These are phyloP conservation scores for Nyctanthes arbortristis DNA, from an alignment of 257 asterid genomes.

Conservation along the genomic window DNA sequence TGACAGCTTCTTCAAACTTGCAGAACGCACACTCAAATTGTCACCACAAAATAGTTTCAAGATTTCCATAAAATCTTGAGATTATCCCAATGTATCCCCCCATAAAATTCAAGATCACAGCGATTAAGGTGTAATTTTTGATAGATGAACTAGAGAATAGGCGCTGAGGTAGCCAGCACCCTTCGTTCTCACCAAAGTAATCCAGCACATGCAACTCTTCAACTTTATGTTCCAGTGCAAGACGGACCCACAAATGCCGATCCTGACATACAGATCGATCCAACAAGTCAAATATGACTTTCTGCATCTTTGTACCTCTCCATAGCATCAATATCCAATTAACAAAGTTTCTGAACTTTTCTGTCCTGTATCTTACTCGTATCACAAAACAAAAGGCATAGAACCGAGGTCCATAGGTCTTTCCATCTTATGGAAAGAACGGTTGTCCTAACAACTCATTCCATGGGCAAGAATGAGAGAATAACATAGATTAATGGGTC, in stretches of 20 bases:
- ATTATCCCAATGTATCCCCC: conserved; percentile 11
- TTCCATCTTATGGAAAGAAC: conserved; percentile 18
- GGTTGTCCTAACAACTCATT: neutral
- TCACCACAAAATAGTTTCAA: neutral
- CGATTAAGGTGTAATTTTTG: neutral
- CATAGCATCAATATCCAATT: conserved; percentile 5
- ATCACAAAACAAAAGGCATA: neutral
- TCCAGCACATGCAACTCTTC: conserved; percentile 13
- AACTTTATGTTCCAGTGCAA: conserved; percentile 1
- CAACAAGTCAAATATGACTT: neutral
- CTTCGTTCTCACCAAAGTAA: neutral
- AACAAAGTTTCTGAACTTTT: neutral
- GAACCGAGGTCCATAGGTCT: conserved; percentile 8
- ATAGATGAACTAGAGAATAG: neutral
- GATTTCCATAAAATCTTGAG: conserved; percentile 16
- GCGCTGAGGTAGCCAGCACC: neutral
- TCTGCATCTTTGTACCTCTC: neutral
- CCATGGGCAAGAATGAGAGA: neutral
- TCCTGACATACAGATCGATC: neutral
- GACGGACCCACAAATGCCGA: neutral
- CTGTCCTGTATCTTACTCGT: too few species aligned
- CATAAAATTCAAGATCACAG: neutral
- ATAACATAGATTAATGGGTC: neutral
- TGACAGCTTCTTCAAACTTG: conserved; percentile 4
- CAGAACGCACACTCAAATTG: neutral